Conservation (phyloP, 495 filamentous ascomycete species). For the Daldinia loculata region DNA sequence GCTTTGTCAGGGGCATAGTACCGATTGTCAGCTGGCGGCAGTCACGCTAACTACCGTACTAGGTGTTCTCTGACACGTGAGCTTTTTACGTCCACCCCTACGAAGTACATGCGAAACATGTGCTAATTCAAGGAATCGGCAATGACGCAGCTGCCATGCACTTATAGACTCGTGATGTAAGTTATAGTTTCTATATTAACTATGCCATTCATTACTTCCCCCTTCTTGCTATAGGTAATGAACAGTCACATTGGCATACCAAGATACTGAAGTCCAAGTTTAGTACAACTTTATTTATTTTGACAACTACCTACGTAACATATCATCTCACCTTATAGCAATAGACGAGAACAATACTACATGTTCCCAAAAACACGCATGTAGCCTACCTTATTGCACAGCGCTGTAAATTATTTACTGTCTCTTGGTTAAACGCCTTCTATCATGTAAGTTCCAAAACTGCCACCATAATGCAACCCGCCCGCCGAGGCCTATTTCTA, state of each 20-base stretch:
- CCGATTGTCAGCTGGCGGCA: constrained; percentile 2
- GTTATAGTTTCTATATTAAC: no score
- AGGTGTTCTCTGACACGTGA: constrained; percentile 20
- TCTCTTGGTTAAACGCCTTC: constrained; percentile 18
- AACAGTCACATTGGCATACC: not conserved
- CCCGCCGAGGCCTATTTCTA: constrained; percentile 13
- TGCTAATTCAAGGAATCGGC: constrained; percentile 5
- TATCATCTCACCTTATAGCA: constrained; percentile 1
- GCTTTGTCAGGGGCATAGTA: constrained; percentile 26
- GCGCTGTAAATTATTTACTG: constrained; percentile 31
- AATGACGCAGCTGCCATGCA: not conserved
- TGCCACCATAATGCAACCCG: constrained; percentile 26
- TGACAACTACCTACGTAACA: not conserved
- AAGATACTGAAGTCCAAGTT: no score
- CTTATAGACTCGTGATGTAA: no score
- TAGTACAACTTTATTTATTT: not conserved
- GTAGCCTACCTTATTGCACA: constrained; percentile 11
- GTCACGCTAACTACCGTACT: constrained; percentile 1
- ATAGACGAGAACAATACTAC: constrained; percentile 1
- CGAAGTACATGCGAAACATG: not conserved
- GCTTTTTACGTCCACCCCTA: constrained; percentile 17
- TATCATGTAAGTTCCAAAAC: constrained; percentile 28
- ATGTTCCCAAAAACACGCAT: constrained; percentile 19
- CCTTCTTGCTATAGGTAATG: not conserved
- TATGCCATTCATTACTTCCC: not conserved